Evolutionary conservation across 1,284 basidiomycete species (phyloP), one percentile per base, ranked within the genome.

Genomic region (Malassezia obtusa): DNA sequence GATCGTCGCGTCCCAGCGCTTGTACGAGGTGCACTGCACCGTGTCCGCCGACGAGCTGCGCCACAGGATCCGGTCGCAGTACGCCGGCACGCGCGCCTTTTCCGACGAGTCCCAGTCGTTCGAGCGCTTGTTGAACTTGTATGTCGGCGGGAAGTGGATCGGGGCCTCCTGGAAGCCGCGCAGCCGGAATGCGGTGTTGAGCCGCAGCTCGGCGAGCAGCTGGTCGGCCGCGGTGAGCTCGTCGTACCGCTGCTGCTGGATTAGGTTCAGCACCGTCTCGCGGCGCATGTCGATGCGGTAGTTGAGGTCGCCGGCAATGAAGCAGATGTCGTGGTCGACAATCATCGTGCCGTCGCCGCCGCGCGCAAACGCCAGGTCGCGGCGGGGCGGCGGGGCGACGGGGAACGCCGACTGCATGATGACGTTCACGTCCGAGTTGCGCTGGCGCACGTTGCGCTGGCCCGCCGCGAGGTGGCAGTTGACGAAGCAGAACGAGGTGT

Each of bases 391-490:
- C 55, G 39, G 58, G 52, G 17, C 50, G 46, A 26, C 60, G 48
- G 14, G 55, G 36, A 35, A 58, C 53, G 59, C 50, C 15, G 62
- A 62, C 50, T 70, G 66, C 35, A 70, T 17, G 30, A 68, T 68
- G 1, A 83, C 85, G 0, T 84, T 84, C 4, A 90, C 77, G 73
- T 96, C 90, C 0, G 83, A 83, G 67, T 94, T 95, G 6, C 92
- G 80, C 59, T 85, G 80, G 9, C 85, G 80, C 25, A 87, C 81
- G 43, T 87, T 84, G 58, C 81, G 80, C 70, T 94, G 90, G 1
- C 92, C 91, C 2, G 92, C 91, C 4, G 91, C 92, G 46, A 98
- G 79, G 78, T 98, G 92, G 62, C 88, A 89, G 75, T 98, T 98
- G 77, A 95, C 82, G 67, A 95, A 86, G 71, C 89, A 95, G 24